phyloP scores from a whole-genome alignment of 208 protist genomes.

The Leishmania braziliensis region DNA sequence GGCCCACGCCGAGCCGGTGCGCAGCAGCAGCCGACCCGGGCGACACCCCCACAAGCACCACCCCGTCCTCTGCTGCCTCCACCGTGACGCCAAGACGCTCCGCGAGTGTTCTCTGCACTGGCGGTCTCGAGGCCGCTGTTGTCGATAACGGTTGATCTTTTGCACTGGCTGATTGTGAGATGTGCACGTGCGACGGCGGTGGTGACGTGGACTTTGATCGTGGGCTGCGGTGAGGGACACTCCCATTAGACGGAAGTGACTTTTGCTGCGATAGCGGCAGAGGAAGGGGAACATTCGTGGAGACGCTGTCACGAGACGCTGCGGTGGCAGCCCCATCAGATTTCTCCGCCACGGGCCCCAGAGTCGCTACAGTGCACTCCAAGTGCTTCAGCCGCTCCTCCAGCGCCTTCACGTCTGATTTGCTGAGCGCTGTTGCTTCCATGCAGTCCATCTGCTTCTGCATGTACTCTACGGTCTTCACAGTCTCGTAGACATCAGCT shows the following conservation, averaged over 20 bases:
- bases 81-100: slow-evolving; percentile 33
- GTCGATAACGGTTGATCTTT: neutral
- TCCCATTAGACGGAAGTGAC: neutral
- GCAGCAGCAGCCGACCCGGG: slow-evolving; percentile 32
- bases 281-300: neutral
- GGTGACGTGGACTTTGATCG: neutral
- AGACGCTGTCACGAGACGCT: neutral
- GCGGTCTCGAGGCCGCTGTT: neutral
- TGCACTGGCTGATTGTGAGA: neutral
- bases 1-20: slow-evolving; percentile 32
- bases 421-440: slow-evolving; percentile 27
- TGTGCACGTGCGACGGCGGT: neutral
- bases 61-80: slow-evolving; percentile 36
- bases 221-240: neutral
- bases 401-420: slow-evolving; percentile 31
- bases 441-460: slow-evolving; percentile 41
- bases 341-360: neutral
- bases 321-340: neutral
- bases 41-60: slow-evolving; percentile 38
- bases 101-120: neutral
- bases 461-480: slow-evolving; percentile 32
- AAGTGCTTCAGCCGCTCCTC: slow-evolving; percentile 31
- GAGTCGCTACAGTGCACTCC: slow-evolving; percentile 16
- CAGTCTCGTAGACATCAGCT: slow-evolving; percentile 29
- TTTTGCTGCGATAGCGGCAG: neutral